phyloP scores from a whole-genome alignment of 164 flowering plant species.

The Umbellularia californica region DNA sequence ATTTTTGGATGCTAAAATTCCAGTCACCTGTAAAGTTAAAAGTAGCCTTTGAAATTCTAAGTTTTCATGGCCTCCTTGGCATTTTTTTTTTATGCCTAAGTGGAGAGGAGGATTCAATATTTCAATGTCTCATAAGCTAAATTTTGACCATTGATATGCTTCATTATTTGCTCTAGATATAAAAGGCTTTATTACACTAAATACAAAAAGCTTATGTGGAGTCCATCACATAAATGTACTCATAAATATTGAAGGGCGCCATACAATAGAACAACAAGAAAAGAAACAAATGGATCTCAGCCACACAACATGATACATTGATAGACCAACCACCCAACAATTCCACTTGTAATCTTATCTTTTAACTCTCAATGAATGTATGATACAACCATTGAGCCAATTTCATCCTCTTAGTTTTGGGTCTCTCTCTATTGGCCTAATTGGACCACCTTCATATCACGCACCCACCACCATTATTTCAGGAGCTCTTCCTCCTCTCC shows the following conservation, averaged over 20 bases:
- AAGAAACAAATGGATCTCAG: background rate
- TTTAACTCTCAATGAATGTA: background rate
- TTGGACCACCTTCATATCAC: background rate
- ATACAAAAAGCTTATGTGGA: background rate
- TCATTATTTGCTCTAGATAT: too few species aligned
- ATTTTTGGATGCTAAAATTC: too few species aligned
- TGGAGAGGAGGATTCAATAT: too few species aligned
- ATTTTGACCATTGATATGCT: too few species aligned
- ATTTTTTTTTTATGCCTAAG: too few species aligned
- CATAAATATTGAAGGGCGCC: background rate
- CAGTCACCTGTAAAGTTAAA: too few species aligned
- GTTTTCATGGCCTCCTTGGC: too few species aligned
- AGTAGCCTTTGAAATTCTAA: too few species aligned
- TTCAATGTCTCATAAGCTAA: too few species aligned
- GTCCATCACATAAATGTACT: background rate
- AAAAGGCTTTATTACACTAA: too few species aligned
- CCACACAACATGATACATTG: background rate
- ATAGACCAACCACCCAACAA: background rate
- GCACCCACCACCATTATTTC: slow-evolving; percentile 4
- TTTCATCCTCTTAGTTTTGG: background rate
- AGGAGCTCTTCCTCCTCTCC: slow-evolving; percentile 1
- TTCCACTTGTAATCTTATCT: background rate
- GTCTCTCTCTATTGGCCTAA: background rate
- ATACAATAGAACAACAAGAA: background rate
- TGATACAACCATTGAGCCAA: background rate